Evolutionary conservation across 495 filamentous ascomycete genomes (phyloP), one percentile per base, ranked within the genome.

Genomic region (Penicillium robsamsonii): DNA sequence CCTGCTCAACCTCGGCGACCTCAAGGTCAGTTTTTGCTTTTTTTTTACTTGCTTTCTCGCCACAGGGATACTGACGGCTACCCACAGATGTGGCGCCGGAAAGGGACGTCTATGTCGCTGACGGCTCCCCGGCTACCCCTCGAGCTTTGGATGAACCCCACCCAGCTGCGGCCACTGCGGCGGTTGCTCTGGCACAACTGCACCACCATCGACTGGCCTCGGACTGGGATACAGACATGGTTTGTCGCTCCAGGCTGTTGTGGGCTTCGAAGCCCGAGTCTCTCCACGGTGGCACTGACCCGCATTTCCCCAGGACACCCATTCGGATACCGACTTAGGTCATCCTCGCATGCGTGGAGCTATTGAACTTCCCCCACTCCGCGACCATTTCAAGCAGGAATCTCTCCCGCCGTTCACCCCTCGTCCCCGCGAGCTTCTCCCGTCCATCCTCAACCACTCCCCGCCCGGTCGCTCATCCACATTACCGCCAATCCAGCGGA

Each of bases 381-480:
- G 87, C 31, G 75, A 87, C 47, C 87, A 91, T 49, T 81, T 87
- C 55, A 88, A 86, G 37, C 88, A 86, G 65, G 86, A 88, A 56
- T 81, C 84, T 1, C 83, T 86, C 56, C 82, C 85, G 15, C 76
- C 82, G 3, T 81, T 87, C 44, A 72, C 83, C 29, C 73, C 79
- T 33, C 75, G 79, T 55, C 82, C 87, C 46, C 80, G 87, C 63
- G 87, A 90, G 55, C 79, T 94, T 46, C 80, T 96, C 13, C 90
- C 91, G 0, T 94, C 89, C 12, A 88, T 93, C 43, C 76, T 96
- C 50, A 82, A 83, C 47, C 83, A 83, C 46, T 95, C 91, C 3
- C 91, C 92, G 1, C 89, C 92, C 25, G 89, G 88, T 61, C 89
- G 91, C 51, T 93, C 90, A 7, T 90, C 90, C 2, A 95, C 91